A percentile compares a stretch with the other conserved stretches of the same genome.
Conservation (phyloP, 176 grass and related monocot species). For the Zea mays region DNA sequence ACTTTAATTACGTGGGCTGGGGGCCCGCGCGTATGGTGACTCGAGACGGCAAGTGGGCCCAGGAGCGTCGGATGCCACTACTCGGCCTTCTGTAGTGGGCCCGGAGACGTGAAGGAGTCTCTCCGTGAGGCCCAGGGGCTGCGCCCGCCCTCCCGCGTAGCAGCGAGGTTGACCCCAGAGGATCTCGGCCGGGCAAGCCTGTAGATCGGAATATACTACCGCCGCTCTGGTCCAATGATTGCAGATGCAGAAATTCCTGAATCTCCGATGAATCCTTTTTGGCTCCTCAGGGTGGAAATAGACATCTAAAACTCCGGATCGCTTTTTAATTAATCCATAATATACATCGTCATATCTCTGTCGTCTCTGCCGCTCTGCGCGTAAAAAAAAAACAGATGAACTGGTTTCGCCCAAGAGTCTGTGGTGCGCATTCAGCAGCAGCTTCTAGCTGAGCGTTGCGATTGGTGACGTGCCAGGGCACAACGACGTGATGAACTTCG, state of each 20-base stretch:
- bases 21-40: background rate
- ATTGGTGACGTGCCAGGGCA: too few species aligned
- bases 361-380: too few species aligned
- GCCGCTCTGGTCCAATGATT: background rate
- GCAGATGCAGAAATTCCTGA: background rate
- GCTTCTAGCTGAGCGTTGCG: too few species aligned
- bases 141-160: slow-evolving; percentile 40
- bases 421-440: too few species aligned
- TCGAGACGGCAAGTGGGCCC: slow-evolving; percentile 19
- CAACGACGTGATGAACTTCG: too few species aligned
- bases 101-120: background rate
- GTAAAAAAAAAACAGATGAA: too few species aligned
- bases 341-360: too few species aligned
- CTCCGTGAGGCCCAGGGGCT: slow-evolving; percentile 27
- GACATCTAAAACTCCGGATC: too few species aligned
- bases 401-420: too few species aligned
- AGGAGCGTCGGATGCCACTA: slow-evolving; percentile 10
- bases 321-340: too few species aligned
- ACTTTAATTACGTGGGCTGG: background rate
- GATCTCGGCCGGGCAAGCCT: slow-evolving; percentile 25
- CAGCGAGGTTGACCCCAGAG: slow-evolving; percentile 1
- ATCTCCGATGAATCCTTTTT: slow-evolving; percentile 24
- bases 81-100: background rate
- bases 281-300: background rate
- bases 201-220: background rate